Base-by-base conservation (phyloP, 768 basidiomycete species). In the Auriscalpium microsporum region DNA sequence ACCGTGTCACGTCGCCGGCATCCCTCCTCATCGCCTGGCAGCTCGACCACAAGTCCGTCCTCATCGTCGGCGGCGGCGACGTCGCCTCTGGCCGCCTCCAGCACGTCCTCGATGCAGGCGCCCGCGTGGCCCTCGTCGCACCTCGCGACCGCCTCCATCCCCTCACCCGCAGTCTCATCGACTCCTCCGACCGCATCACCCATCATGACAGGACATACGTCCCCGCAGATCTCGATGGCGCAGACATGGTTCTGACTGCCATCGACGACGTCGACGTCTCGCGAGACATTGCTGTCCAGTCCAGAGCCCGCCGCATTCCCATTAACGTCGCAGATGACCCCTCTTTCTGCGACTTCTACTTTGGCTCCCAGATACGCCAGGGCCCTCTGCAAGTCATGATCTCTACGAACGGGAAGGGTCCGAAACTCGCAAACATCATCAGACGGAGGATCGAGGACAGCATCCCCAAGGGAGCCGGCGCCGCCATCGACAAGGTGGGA, bases 261-360 rank as follows among this genome's bases (percentile, higher is more conserved):
- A 82, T 96, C 46, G 92, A 95, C 71, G 85, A 94, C 68, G 81
- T 82, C 58, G 72, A 54, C 1, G 74, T 81, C 55, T 91, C 89
- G 23, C 79, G 80, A 52, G 66, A 76, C n/a, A 94, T 98, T 45
- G 87, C 80, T 64, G 64, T 76, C 9, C 72, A 85, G 62, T 88
- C 87, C 63, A 73, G 92, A 53, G 73, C 77, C 23, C 75, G 69
- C 52, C 79, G 75, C 48, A 86, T 97, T 50, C 92, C 94, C 8
- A 86, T 95, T 53, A 99, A 99, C 70, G 92, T 93, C 58, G 96
- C 96, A 40, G 95, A 99, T 72, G 87, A 97, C 57, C 96, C 96
- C 3, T 83, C 89, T 45, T 81, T 85, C 45, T 99, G 96, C 76
- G 95, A 99, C 71, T 99, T 99, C 66, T 98, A 94, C 75, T 99